Evolutionary conservation across 345 rosid genomes (phyloP), one percentile per base, ranked within the genome.

Genomic region (Cardiospermum halicacabum): DNA sequence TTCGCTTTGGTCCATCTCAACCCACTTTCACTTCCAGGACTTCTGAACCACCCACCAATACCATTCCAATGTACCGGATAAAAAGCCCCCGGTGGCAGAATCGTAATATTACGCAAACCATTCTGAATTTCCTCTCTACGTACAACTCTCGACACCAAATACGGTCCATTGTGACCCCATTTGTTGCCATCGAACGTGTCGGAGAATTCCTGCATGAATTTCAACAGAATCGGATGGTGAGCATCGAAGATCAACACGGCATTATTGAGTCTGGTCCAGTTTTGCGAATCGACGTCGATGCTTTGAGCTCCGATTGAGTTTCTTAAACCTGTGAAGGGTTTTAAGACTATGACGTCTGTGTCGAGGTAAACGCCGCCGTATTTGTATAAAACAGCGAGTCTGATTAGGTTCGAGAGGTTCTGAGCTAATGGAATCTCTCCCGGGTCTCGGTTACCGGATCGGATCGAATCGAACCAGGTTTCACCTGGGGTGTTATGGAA

Each of bases 121-220:
- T 74, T 68, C 13, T 66, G 74, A 56, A 69, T 84, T 45, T 70
- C 63, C 8, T 74, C 74, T 74, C 74, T 83, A 56, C 60, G 30
- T 6, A 71, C 84, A 3, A 88, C 89, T 63, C 98, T 81, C 6
- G 85, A 86, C 16, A 89, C 87, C 78, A 92, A 50, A 51, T 88
- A 86, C 0, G 98, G 98, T 0, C 98, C 98, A 30, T 89, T 89
- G 43, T 92, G 82, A 6, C 96, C 96, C 96, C 98, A 92, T 74
- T 69, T 89, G 53, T 75, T 84, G 8, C 93, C 96, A 54, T 89
- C 84, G 53, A 89, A 92, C 19, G 85, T 88, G 5, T 73, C 48
- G 22, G 89, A 88, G 64, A 88, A 88, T 73, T 92, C 98, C 51
- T 83, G 76, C 0, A 92, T 83, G 69, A 92, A 92, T 43, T 71